These are phyloP conservation scores for Colletotrichum musicola DNA, from an alignment of 2,329 filamentous ascomycete genomes.

Conservation along the genomic window DNA sequence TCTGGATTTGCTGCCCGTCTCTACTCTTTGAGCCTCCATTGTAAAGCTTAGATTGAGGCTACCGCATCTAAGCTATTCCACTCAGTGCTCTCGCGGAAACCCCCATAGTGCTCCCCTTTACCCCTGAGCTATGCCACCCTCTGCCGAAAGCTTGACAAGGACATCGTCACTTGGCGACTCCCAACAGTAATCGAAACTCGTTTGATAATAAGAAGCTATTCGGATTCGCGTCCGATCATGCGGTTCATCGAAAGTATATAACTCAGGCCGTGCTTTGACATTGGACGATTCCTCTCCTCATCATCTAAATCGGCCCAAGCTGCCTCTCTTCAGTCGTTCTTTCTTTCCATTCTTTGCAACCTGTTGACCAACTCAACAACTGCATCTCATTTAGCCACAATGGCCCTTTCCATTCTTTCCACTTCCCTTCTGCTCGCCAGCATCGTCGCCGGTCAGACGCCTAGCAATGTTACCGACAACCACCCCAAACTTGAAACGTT, in stretches of 20 bases:
- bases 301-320: background rate
- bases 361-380: constrained; percentile 28
- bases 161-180: background rate
- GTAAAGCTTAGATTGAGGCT: background rate
- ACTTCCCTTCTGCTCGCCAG: constrained; percentile 26
- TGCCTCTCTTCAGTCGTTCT: constrained; percentile 11
- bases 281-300: background rate
- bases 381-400: background rate
- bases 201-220: constrained; percentile 3
- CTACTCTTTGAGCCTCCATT: background rate
- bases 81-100: background rate
- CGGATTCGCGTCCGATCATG: background rate
- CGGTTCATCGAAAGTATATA: constrained; percentile 36
- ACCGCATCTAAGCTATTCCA: background rate
- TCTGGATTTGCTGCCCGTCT: background rate
- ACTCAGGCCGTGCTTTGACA: background rate
- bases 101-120: background rate
- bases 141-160: background rate
- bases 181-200: constrained; percentile 5
- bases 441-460: constrained; percentile 30
- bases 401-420: constrained; percentile 33
- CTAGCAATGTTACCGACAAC: constrained; percentile 49
- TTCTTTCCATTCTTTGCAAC: constrained; percentile 10
- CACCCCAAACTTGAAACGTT: constrained; percentile 64
- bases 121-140: constrained; percentile 9